Conservation (phyloP, 176 grass and related monocot genomes). For the Aegilops longissima region DNA sequence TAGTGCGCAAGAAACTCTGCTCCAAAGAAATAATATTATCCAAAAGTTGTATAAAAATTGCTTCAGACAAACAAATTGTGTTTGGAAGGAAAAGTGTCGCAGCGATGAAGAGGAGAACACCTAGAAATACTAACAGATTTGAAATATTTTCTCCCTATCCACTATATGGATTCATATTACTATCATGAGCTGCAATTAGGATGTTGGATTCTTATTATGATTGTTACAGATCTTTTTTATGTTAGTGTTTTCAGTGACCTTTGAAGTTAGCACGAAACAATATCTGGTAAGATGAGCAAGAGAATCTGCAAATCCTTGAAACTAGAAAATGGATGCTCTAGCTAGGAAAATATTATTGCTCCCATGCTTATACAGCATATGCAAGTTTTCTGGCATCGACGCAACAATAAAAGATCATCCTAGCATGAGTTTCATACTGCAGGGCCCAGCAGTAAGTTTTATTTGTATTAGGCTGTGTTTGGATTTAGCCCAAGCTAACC, state of each 20-base stretch:
- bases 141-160: too few species aligned
- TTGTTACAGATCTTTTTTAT: neutral
- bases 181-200: neutral
- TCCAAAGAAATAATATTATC: neutral
- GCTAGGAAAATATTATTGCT: neutral
- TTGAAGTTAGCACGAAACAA: neutral
- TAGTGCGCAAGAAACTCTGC: neutral
- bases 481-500: too few species aligned
- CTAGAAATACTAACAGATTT: neutral
- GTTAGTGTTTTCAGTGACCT: neutral
- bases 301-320: neutral
- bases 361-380: neutral
- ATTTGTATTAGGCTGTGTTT: neutral
- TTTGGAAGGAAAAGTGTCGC: neutral
- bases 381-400: neutral
- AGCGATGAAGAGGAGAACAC: neutral
- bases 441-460: neutral
- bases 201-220: neutral
- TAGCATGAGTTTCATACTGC: neutral
- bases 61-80: neutral
- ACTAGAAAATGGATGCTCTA: neutral
- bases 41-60: neutral
- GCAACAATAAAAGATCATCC: neutral
- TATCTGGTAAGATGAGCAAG: neutral
- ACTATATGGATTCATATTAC: too few species aligned